Evolutionary conservation across 345 rosid genomes (phyloP).

Genomic region (Gynandropsis gynandra): DNA sequence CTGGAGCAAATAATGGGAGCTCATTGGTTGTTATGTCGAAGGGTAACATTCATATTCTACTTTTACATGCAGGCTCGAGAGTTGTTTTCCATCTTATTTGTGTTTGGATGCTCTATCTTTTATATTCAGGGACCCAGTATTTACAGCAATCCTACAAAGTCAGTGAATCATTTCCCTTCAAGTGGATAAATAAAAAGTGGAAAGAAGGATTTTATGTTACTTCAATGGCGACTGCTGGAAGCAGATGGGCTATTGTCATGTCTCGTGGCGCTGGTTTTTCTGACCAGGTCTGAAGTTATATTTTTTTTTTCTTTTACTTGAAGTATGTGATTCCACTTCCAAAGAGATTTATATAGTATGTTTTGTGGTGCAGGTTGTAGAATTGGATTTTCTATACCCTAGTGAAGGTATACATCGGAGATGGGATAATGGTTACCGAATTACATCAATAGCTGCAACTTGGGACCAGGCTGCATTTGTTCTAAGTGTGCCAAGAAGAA

Average conservation of each 20-base stretch:
- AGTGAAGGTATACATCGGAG: constrained; percentile 98
- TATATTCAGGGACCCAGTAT: constrained; percentile 70
- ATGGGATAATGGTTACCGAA: constrained; percentile 91
- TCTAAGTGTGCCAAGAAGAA: constrained; percentile 88
- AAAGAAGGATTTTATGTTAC: constrained; percentile 89
- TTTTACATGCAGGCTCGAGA: constrained; percentile 7
- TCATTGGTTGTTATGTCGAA: constrained; percentile 95
- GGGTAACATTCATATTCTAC: constrained; percentile 40
- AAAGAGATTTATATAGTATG: not conserved
- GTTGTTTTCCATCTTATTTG: not conserved
- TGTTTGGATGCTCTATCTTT: constrained; percentile 6
- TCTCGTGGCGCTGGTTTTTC: constrained; percentile 90
- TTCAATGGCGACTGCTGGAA: constrained; percentile 94
- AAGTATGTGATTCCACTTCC: not conserved
- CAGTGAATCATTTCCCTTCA: constrained; percentile 90
- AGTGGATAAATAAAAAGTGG: constrained; percentile 99
- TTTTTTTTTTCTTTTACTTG: not conserved
- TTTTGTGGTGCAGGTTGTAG: constrained; percentile 61
- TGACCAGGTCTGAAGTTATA: constrained; percentile 53
- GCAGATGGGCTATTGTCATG: constrained; percentile 96
- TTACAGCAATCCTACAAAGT: constrained; percentile 97
- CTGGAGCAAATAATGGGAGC: constrained; percentile 84
- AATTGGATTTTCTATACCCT: constrained; percentile 94
- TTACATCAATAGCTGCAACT: constrained; percentile 91
- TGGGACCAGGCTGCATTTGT: constrained; percentile 91